Conservation (phyloP, 164 flowering plant genomes). For the Vitis rupestris region DNA sequence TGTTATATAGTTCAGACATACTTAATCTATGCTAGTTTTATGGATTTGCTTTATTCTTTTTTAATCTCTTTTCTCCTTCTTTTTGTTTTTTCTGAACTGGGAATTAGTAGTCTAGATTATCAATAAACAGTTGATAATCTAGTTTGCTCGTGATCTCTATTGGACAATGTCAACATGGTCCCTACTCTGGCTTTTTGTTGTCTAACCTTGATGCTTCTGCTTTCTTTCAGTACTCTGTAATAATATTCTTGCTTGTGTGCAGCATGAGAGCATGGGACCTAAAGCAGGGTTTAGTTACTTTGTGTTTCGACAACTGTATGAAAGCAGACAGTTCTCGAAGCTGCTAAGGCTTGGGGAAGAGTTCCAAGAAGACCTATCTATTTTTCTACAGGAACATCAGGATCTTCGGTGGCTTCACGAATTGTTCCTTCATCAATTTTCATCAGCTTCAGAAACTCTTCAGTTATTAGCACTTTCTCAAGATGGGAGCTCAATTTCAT, state of each 20-base stretch:
- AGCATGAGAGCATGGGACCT: slow-evolving; percentile 89
- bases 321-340: slow-evolving; percentile 57
- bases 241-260: slow-evolving; percentile 16
- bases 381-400: slow-evolving; percentile 63
- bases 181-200: background rate
- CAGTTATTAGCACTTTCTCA: slow-evolving; percentile 76
- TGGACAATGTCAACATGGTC: background rate
- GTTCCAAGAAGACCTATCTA: slow-evolving; percentile 77
- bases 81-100: background rate
- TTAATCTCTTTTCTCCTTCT: background rate
- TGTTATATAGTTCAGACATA: too few species aligned
- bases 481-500: slow-evolving; percentile 33
- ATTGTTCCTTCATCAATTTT: slow-evolving; percentile 73
- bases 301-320: slow-evolving; percentile 69
- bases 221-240: background rate
- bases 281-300: slow-evolving; percentile 85
- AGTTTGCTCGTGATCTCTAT: too few species aligned
- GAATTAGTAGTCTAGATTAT: too few species aligned
- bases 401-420: slow-evolving; percentile 95
- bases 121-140: too few species aligned
- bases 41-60: background rate
- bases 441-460: slow-evolving; percentile 86
- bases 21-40: background rate
- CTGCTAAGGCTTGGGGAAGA: slow-evolving; percentile 95
- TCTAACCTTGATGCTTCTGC: background rate